Evolutionary conservation across 768 basidiomycete genomes (phyloP).

Genomic region (Paxillus involutus): DNA sequence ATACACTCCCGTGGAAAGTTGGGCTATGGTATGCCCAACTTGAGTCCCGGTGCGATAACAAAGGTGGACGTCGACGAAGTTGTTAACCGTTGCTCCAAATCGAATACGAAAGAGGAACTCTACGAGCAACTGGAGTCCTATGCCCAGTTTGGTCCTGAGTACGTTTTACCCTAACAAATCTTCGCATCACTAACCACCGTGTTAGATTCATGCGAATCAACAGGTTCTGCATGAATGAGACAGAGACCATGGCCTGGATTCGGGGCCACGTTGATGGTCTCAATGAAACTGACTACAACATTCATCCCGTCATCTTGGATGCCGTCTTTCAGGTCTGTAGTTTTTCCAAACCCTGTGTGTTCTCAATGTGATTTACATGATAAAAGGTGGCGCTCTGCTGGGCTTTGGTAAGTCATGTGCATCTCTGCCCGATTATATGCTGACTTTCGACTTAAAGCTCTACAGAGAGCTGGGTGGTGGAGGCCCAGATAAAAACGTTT

Average conservation of each 20-base stretch:
- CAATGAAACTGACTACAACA: not conserved
- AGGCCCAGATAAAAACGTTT: too few relatives aligned
- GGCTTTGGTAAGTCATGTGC: too few relatives aligned
- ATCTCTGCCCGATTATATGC: too few relatives aligned
- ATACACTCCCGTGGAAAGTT: not conserved
- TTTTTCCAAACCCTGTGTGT: too few relatives aligned
- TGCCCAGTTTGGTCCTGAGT: not conserved
- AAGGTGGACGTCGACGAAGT: not conserved
- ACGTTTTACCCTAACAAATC: not conserved
- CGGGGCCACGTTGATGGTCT: not conserved
- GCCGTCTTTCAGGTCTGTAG: not conserved
- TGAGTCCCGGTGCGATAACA: not conserved
- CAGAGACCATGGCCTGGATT: not conserved
- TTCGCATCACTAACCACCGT: not conserved
- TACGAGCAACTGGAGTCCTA: too few relatives aligned
- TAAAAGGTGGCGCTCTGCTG: too few relatives aligned
- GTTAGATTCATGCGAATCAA: not conserved
- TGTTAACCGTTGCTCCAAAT: not conserved
- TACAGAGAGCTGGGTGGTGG: too few relatives aligned
- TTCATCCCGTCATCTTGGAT: not conserved
- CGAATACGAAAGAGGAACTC: too few relatives aligned
- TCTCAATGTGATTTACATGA: too few relatives aligned
- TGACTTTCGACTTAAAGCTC: too few relatives aligned
- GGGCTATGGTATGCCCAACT: not conserved
- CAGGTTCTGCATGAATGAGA: not conserved